Evolutionary conservation across 306 rosid species (phyloP).

Genomic region (Quercus cerris): DNA sequence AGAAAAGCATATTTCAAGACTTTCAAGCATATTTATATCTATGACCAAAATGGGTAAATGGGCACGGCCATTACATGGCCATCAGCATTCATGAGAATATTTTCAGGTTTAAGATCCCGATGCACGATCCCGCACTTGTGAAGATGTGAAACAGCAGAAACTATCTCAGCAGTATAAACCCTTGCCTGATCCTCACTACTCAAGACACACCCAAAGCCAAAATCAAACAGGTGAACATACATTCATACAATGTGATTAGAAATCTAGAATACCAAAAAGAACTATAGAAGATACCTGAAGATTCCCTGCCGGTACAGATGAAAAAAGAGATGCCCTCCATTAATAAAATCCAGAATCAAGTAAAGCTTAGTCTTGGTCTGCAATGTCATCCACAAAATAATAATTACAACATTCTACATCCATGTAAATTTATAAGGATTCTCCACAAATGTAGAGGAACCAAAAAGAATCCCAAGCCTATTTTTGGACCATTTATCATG

Average conservation of each 20-base stretch:
- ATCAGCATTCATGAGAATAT: conserved; percentile 83
- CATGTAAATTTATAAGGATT: background rate
- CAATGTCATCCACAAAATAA: conserved; percentile 17
- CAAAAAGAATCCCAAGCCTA: background rate
- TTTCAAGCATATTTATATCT: conserved; percentile 12
- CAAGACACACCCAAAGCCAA: conserved; percentile 38
- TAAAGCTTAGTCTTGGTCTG: conserved; percentile 85
- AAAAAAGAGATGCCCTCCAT: conserved; percentile 94
- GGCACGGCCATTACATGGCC: conserved; percentile 75
- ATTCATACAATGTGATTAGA: background rate
- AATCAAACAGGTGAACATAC: conserved; percentile 20
- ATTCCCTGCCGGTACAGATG: conserved; percentile 87
- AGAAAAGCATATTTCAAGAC: conserved; percentile 12
- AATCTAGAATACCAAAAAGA: background rate
- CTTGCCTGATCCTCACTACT: conserved; percentile 97
- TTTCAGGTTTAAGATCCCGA: conserved; percentile 96
- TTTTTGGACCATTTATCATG: background rate
- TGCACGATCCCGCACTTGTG: conserved; percentile 85
- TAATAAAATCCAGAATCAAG: conserved; percentile 85
- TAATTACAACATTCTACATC: background rate
- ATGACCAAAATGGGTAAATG: conserved; percentile 18
- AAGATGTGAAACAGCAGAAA: conserved; percentile 92
- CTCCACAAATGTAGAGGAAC: background rate
- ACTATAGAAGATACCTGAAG: conserved; percentile 55
- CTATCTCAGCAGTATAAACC: conserved; percentile 90